These are phyloP conservation scores for Bidens hawaiensis DNA, from an alignment of 140 eudicot species.

Conservation along the genomic window DNA sequence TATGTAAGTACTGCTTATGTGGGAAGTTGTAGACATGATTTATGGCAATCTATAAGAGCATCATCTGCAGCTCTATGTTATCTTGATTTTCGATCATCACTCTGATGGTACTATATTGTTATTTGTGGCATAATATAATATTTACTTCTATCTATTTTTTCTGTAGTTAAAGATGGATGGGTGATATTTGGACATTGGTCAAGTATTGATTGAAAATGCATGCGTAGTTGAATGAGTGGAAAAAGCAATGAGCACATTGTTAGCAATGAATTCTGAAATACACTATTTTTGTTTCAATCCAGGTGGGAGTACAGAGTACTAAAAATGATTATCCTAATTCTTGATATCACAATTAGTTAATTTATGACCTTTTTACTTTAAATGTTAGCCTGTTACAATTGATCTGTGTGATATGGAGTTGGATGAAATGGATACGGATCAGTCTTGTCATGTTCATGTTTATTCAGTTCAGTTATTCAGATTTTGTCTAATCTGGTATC, in stretches of 20 bases:
- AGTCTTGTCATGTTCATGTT: too few species aligned
- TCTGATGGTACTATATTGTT: slow-evolving; percentile 63
- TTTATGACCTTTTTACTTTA: background rate
- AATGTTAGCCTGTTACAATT: slow-evolving; percentile 55
- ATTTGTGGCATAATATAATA: background rate
- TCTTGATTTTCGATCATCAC: slow-evolving; percentile 96
- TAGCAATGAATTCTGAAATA: slow-evolving; percentile 93
- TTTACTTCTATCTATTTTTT: background rate
- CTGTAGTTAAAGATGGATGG: slow-evolving; percentile 73
- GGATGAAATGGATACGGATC: slow-evolving; percentile 99
- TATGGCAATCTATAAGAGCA: slow-evolving; percentile 99
- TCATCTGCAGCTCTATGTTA: slow-evolving; percentile 99
- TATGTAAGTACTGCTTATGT: slow-evolving; percentile 75
- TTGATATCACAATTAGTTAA: slow-evolving; percentile 1
- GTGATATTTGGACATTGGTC: slow-evolving; percentile 97
- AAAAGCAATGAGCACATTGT: slow-evolving; percentile 85
- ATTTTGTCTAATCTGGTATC: too few species aligned
- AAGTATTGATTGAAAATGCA: slow-evolving; percentile 95
- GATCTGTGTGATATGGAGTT: slow-evolving; percentile 99
- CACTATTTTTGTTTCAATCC: slow-evolving; percentile 96
- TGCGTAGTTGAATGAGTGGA: slow-evolving; percentile 97
- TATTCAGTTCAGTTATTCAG: too few species aligned
- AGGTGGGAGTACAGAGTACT: slow-evolving; percentile 52
- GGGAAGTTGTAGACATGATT: slow-evolving; percentile 94
- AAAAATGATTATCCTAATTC: background rate